Conservation (phyloP, 176 grass and related monocot species). For the Luzula sylvatica region DNA sequence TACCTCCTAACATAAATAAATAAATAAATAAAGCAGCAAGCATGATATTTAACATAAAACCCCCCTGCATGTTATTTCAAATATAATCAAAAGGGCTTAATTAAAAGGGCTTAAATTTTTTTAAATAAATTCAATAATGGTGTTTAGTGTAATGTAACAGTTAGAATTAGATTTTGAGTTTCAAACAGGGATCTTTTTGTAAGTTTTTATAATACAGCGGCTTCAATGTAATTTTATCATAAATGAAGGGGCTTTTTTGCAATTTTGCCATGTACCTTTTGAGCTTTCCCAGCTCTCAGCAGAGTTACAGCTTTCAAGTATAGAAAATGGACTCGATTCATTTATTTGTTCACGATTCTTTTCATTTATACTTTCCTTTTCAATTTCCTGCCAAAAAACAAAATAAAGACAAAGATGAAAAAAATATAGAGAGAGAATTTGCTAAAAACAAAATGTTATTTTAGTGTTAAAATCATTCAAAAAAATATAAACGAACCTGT, state of each 20-base stretch:
- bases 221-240: no score
- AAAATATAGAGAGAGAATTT: background rate
- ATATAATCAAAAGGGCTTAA: background rate
- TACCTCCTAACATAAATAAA: conserved; percentile 31
- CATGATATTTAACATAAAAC: no score
- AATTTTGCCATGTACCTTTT: conserved; percentile 72
- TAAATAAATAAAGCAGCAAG: no score
- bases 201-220: no score
- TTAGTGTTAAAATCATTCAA: no score
- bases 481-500: conserved; percentile 14
- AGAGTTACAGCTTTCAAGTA: conserved; percentile 72
- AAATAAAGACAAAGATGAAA: conserved; percentile 11
- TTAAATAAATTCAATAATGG: no score
- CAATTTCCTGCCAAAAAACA: conserved; percentile 26
- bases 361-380: conserved; percentile 27
- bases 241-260: no score
- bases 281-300: conserved; percentile 62
- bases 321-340: conserved; percentile 33
- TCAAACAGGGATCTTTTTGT: no score
- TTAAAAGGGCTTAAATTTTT: background rate
- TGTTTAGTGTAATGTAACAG: no score
- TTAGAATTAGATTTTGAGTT: no score
- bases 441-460: background rate
- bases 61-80: no score
- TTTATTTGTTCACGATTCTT: conserved; percentile 27